A percentile compares a stretch with the other conserved stretches of the same genome.
Conservation (phyloP, 2,329 filamentous ascomycete genomes). For the Penicillium verrucosum region DNA sequence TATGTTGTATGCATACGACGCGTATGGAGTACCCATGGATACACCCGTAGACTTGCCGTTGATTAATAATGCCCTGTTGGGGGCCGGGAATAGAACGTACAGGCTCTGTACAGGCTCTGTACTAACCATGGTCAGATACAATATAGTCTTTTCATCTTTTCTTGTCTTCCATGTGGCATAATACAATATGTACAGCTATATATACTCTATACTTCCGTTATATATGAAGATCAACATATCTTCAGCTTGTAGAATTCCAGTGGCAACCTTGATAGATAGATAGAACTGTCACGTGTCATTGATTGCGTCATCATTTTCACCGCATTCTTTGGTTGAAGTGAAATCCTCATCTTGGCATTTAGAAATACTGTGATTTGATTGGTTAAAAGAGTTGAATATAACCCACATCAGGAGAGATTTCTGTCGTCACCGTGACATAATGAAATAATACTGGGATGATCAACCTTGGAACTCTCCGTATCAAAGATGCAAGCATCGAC, state of each 20-base stretch:
- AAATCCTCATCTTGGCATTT: not conserved
- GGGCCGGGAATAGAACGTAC: not conserved
- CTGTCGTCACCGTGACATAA: constrained; percentile 14
- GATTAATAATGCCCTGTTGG: not conserved
- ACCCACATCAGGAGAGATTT: constrained; percentile 6
- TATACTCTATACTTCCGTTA: not conserved
- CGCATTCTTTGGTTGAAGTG: constrained; percentile 5
- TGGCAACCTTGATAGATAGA: not conserved
- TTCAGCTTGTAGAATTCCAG: not conserved
- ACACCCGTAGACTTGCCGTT: not conserved
- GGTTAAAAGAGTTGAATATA: fast-evolving
- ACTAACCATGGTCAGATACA: not conserved
- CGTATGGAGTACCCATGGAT: not conserved
- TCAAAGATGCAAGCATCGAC: constrained; percentile 5
- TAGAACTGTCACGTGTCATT: not conserved
- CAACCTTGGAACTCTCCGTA: not conserved
- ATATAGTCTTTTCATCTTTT: not conserved
- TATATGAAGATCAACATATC: not conserved
- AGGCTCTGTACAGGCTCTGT: not conserved
- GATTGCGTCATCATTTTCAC: constrained; percentile 13
- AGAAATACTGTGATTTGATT: not conserved
- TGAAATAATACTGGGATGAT: constrained; percentile 1
- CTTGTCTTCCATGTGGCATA: no score
- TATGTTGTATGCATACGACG: not conserved
- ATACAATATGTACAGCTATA: not conserved